Evolutionary conservation across 257 asterid species (phyloP).

Genomic region (Nicotiana tomentosiformis): DNA sequence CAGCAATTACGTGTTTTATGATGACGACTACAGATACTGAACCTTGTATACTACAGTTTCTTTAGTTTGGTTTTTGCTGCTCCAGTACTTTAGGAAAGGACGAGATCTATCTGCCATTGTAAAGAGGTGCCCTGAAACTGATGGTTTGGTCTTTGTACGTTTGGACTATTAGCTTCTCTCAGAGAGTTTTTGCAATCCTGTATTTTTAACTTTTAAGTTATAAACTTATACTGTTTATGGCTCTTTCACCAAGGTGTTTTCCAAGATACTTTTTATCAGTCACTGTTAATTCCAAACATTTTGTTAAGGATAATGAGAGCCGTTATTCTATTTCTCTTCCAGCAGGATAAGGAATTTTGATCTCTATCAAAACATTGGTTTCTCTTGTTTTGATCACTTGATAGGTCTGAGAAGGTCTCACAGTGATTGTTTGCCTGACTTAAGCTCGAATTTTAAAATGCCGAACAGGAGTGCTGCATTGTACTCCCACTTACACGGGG

Average conservation of each 20-base stretch:
- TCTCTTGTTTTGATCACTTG: not conserved
- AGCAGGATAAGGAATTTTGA: not conserved
- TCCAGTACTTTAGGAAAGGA: not conserved
- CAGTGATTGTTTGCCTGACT: not conserved
- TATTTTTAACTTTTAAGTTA: not conserved
- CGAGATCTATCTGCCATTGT: constrained; percentile 25
- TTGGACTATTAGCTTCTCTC: not conserved
- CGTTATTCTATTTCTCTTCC: not conserved
- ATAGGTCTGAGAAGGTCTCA: not conserved
- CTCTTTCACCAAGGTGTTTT: not conserved
- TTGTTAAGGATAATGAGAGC: not conserved
- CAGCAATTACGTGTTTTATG: constrained; percentile 31
- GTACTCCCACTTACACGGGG: not conserved
- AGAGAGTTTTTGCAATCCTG: not conserved
- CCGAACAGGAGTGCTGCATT: not conserved
- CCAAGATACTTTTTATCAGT: not conserved
- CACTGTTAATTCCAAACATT: not conserved
- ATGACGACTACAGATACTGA: constrained; percentile 58
- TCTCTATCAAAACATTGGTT: not conserved
- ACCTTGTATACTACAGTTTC: not conserved
- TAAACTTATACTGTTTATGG: not conserved
- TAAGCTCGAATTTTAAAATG: not conserved
- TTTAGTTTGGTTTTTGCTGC: not conserved
- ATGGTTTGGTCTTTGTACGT: not conserved
- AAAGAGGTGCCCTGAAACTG: constrained; percentile 17